Conservation (phyloP, 176 grass and related monocot species). For the Aegilops longissima region DNA sequence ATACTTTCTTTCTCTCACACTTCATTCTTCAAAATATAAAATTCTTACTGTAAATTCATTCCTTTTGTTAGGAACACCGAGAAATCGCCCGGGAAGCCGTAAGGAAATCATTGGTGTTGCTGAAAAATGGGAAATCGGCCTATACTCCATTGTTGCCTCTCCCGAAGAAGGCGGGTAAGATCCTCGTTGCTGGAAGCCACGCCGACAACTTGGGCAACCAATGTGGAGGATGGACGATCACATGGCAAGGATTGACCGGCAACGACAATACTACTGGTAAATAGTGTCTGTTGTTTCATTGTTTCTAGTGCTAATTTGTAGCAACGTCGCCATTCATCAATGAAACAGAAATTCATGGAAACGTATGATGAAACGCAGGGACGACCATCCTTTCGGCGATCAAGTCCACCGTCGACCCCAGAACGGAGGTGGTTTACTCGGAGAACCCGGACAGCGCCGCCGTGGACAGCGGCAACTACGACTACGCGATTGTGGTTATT, state of each 20-base stretch:
- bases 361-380: slow-evolving; percentile 17
- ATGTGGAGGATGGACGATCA: slow-evolving; percentile 78
- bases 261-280: slow-evolving; percentile 41
- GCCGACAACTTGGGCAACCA: slow-evolving; percentile 66
- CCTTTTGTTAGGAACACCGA: slow-evolving; percentile 52
- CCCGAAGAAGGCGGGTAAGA: slow-evolving; percentile 61
- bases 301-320: neutral
- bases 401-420: slow-evolving; percentile 58
- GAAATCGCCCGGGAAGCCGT: slow-evolving; percentile 68
- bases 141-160: slow-evolving; percentile 48
- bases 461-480: slow-evolving; percentile 44
- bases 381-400: slow-evolving; percentile 71
- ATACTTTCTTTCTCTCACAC: neutral
- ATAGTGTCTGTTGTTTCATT: neutral
- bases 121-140: slow-evolving; percentile 64
- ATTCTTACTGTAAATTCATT: slow-evolving; percentile 23
- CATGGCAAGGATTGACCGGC: slow-evolving; percentile 67
- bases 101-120: slow-evolving; percentile 64
- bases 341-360: neutral
- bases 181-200: slow-evolving; percentile 65
- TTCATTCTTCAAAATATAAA: neutral
- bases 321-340: too few relatives aligned
- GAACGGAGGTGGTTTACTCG: slow-evolving; percentile 60
- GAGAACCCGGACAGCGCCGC: slow-evolving; percentile 52
- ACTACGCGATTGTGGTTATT: slow-evolving; percentile 69